Base-by-base conservation (phyloP, 768 basidiomycete species). In the Lenzites betulinus region DNA sequence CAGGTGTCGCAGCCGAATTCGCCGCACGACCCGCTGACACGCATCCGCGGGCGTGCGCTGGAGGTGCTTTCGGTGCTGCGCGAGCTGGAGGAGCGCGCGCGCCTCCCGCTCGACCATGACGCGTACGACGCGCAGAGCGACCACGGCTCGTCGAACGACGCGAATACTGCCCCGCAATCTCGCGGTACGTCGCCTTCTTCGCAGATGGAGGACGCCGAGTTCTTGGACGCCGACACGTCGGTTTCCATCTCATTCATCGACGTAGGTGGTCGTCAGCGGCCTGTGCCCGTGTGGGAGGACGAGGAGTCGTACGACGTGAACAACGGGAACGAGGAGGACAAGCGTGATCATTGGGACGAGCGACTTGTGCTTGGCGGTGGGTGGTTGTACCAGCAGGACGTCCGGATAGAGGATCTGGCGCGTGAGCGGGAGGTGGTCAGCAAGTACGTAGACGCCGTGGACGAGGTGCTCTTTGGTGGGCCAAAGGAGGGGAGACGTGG, bases 51-150 rank as follows among this genome's bases (percentile, higher is more conserved):
- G 51, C 82, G 87, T 0, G 93, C 93, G 1, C 74, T 98, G 53
- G 94, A 95, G 61, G 90, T 97, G 0, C 83, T 98, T 30, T 81
- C 88, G 6, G 79, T 85, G 39, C 81, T 98, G 42, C 82, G 93
- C 38, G 86, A 85, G 30, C 75, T 98, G 20, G 96, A 98, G 71
- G 93, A 95, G 69, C 74, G 76, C 9, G 84, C 83, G 39, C 83
- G 96, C 3, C 71, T 95, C 3, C 89, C 92, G 5, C 77, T 92
- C 7, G 83, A 81, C 18, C 90, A 93, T 69, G 90, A 92, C 44
- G 89, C 84, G n/a, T 93, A 92, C 66, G 91, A 93, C 67, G 87
- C 82, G 9, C 85, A 88, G 72, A 89, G 88, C 64, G 91, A 92
- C 52, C 86, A 81, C 36, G 83, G 78, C 7, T 79, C 76, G 26